Evolutionary conservation across 495 filamentous ascomycete genomes (phyloP).

Genomic region (Parathielavia appendiculata): DNA sequence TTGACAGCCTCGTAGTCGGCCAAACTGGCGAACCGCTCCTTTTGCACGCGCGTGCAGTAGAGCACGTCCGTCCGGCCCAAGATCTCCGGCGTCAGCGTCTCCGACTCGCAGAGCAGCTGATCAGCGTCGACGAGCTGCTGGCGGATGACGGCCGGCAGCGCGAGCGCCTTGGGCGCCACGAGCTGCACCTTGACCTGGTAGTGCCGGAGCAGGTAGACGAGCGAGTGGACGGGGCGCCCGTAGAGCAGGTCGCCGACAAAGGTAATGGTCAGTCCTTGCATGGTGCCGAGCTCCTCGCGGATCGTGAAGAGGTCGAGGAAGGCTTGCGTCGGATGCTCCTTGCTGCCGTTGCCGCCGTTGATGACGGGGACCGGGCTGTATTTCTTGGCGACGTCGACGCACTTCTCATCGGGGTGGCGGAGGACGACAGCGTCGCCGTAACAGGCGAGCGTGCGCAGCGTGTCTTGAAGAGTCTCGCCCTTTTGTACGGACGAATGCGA

Average conservation of each 20-base stretch:
- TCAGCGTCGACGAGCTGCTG: conserved; percentile 63
- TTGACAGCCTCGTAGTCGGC: conserved; percentile 80
- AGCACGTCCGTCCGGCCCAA: conserved; percentile 79
- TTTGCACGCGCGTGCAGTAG: conserved; percentile 94
- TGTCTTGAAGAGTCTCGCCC: conserved; percentile 90
- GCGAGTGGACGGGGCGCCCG: conserved; percentile 89
- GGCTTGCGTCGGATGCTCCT: conserved; percentile 95
- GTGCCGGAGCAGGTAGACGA: conserved; percentile 86
- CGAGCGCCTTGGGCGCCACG: conserved; percentile 73
- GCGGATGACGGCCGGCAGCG: conserved; percentile 68
- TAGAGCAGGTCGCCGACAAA: conserved; percentile 91
- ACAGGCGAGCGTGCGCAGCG: conserved; percentile 84
- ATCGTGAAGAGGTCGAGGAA: conserved; percentile 99
- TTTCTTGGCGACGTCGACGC: conserved; percentile 72
- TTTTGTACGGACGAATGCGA: conserved; percentile 81
- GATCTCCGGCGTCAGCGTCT: conserved; percentile 77
- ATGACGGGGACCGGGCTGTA: conserved; percentile 87
- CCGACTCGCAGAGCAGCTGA: conserved; percentile 67
- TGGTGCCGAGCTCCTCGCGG: conserved; percentile 91
- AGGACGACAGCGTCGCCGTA: conserved; percentile 93
- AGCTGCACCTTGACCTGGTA: conserved; percentile 93
- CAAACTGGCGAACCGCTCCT: conserved; percentile 80
- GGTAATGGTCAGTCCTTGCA: conserved; percentile 89
- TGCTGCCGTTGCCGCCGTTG: conserved; percentile 91
- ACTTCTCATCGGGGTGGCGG: conserved; percentile 78